Evolutionary conservation across 1,139 yeast genomes (phyloP).

Genomic region (Kodamaea ohmeri): DNA sequence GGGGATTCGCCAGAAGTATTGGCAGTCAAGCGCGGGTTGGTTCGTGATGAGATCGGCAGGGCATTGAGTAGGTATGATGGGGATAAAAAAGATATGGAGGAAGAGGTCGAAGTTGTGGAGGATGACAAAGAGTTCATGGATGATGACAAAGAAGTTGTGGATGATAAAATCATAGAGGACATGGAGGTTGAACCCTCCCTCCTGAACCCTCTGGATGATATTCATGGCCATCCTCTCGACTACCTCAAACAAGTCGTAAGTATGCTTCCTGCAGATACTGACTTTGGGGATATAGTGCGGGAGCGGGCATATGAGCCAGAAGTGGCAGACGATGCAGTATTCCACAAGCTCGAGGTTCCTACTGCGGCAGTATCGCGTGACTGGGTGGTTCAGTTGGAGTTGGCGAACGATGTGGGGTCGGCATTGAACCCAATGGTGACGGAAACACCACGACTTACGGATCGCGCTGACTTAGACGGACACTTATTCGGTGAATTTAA

Average conservation of each 20-base stretch:
- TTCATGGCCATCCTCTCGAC: constrained; percentile 20
- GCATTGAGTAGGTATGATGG: constrained; percentile 2
- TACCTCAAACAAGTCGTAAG: constrained; percentile 37
- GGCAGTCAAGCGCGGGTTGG: constrained; percentile 10
- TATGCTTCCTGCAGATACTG: constrained; percentile 29
- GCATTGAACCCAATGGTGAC: constrained; percentile 33
- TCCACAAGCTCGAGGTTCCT: constrained; percentile 32
- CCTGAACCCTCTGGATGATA: too few relatives aligned
- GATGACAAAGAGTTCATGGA: neutral
- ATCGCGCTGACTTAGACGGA: constrained; percentile 42
- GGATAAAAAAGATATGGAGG: neutral
- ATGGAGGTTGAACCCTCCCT: too few relatives aligned
- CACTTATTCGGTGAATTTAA: constrained; percentile 54
- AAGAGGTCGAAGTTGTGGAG: constrained; percentile 3
- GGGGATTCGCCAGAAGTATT: constrained; percentile 9
- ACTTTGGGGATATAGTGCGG: constrained; percentile 44
- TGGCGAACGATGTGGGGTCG: constrained; percentile 56
- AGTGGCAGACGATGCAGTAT: constrained; percentile 31
- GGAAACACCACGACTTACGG: constrained; percentile 22
- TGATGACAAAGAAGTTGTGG: neutral
- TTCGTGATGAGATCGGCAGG: constrained; percentile 7
- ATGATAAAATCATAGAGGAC: neutral
- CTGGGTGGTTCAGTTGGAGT: constrained; percentile 62
- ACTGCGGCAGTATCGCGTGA: constrained; percentile 51
- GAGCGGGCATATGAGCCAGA: constrained; percentile 74